Conservation (phyloP, 164 flowering plant species). For the Nelumbo lutea region DNA sequence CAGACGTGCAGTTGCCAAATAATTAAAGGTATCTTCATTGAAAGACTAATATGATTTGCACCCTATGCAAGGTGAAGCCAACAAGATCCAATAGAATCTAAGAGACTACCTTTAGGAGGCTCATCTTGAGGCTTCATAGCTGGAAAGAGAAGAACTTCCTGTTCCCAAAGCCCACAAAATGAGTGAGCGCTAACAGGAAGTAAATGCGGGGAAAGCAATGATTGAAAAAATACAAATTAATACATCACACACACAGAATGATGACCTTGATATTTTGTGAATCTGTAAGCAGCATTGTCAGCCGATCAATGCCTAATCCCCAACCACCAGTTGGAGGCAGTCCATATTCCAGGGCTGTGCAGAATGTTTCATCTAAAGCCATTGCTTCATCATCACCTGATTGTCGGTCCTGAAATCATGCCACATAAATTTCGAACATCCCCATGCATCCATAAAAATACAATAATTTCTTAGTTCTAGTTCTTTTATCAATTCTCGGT, state of each 20-base stretch:
- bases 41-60: background rate
- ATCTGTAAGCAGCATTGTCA: conserved; percentile 84
- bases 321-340: conserved; percentile 97
- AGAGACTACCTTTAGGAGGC: conserved; percentile 40
- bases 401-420: conserved; percentile 66
- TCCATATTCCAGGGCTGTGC: conserved; percentile 89
- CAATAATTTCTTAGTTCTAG: background rate
- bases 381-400: conserved; percentile 99
- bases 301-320: conserved; percentile 96
- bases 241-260: background rate
- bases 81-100: too few relatives aligned
- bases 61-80: too few relatives aligned
- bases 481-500: background rate
- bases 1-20: background rate
- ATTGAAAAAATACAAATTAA: background rate
- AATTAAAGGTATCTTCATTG: background rate
- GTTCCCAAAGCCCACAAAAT: conserved; percentile 8
- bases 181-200: background rate
- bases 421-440: conserved; percentile 3
- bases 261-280: conserved; percentile 92
- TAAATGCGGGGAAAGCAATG: background rate
- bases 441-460: background rate
- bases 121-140: conserved; percentile 96
- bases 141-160: conserved; percentile 92
- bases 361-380: conserved; percentile 91